phyloP scores from a whole-genome alignment of 345 rosid genomes.

The Salix brachista region DNA sequence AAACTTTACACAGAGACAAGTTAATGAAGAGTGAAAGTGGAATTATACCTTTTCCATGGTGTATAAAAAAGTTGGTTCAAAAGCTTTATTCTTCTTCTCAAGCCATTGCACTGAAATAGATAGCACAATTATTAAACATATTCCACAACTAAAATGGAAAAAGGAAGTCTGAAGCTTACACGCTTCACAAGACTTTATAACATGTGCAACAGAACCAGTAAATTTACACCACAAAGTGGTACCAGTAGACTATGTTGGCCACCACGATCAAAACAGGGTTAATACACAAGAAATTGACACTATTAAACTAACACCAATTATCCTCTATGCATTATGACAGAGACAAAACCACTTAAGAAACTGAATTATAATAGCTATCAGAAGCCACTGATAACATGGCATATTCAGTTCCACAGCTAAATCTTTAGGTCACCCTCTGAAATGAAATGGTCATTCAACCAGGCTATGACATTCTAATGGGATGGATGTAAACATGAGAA shows the following conservation, averaged over 20 bases:
- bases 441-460: background rate
- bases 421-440: background rate
- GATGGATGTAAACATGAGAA: background rate
- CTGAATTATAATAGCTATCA: background rate
- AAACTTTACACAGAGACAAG: background rate
- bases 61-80: slow-evolving; percentile 87
- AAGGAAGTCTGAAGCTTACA: background rate
- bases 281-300: background rate
- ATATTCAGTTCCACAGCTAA: background rate
- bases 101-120: slow-evolving; percentile 71
- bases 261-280: background rate
- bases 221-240: background rate
- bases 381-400: background rate
- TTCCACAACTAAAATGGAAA: background rate
- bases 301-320: background rate
- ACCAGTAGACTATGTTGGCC: background rate
- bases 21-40: background rate
- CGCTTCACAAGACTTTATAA: too few relatives aligned
- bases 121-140: slow-evolving; percentile 5
- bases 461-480: background rate
- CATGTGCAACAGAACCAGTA: background rate
- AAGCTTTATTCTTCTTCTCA: slow-evolving; percentile 70
- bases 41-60: slow-evolving; percentile 79
- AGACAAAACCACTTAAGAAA: background rate
- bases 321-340: background rate